Conservation (phyloP, 2,329 filamentous ascomycete genomes). For the Colletotrichum salicis region DNA sequence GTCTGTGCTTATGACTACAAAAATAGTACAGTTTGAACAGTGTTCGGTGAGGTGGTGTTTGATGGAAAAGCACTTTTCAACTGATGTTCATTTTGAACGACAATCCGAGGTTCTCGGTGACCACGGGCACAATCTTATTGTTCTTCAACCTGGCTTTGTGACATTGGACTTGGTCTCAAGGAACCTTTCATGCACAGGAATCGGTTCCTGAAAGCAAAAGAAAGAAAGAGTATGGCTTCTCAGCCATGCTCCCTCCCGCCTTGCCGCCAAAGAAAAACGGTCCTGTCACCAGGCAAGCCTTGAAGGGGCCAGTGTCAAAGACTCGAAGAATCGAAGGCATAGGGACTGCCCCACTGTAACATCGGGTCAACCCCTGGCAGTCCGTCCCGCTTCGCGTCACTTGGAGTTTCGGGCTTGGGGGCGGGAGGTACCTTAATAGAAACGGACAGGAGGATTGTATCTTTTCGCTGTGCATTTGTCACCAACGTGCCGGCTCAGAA, state of each 20-base stretch:
- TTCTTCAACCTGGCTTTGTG: neutral
- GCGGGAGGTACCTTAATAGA: constrained; percentile 25
- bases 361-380: constrained; percentile 22
- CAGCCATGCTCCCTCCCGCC: too few species aligned
- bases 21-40: neutral
- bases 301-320: neutral
- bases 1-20: constrained; percentile 17
- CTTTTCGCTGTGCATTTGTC: neutral
- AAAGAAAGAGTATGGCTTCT: too few species aligned
- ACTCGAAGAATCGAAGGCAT: neutral
- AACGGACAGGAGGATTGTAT: neutral
- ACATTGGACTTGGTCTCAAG: neutral
- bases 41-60: neutral
- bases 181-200: neutral
- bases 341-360: constrained; percentile 23
- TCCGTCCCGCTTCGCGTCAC: constrained; percentile 34
- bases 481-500: too few species aligned
- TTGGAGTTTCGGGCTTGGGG: constrained; percentile 33
- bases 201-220: neutral
- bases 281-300: constrained; percentile 16
- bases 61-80: neutral
- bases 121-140: neutral
- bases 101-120: neutral
- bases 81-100: neutral
- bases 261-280: neutral